phyloP scores from a whole-genome alignment of 176 grass and related monocot genomes.

The Secale cereale region DNA sequence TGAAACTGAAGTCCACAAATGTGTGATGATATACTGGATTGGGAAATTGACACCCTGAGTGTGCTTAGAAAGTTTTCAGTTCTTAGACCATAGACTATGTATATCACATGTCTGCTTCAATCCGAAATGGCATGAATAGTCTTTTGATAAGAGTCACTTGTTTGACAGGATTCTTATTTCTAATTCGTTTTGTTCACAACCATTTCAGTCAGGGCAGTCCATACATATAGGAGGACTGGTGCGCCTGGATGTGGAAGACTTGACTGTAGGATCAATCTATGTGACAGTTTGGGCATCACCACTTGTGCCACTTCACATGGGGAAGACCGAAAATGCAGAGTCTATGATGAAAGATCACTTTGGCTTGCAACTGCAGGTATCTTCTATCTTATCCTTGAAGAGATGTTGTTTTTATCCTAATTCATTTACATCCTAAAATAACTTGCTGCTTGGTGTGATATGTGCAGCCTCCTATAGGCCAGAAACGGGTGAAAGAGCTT shows the following conservation, averaged over 20 bases:
- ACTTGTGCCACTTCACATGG: slow-evolving; percentile 91
- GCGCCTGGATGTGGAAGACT: slow-evolving; percentile 66
- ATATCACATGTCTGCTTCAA: not conserved
- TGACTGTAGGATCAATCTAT: slow-evolving; percentile 58
- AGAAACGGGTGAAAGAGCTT: slow-evolving; percentile 54
- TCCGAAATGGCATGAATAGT: not conserved
- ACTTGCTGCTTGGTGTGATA: slow-evolving; percentile 1
- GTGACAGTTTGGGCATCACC: slow-evolving; percentile 85
- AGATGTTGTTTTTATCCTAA: not conserved
- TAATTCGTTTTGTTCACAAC: not conserved
- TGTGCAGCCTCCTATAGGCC: slow-evolving; percentile 76
- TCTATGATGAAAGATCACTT: slow-evolving; percentile 65
- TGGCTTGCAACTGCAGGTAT: slow-evolving; percentile 74
- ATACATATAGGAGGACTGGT: slow-evolving; percentile 80
- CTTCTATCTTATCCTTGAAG: not conserved
- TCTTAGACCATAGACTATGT: not conserved
- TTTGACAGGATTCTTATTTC: slow-evolving; percentile 6
- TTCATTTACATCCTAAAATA: not conserved
- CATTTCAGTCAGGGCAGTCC: slow-evolving; percentile 55
- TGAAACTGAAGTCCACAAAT: not conserved
- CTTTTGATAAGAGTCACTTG: not conserved
- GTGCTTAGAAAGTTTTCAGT: not conserved
- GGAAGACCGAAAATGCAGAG: slow-evolving; percentile 62
- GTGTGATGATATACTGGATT: not conserved
- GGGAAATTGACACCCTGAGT: not conserved